Percentiles rank a stretch among this genome's conserved stretches.
Conservation (phyloP, 2,329 filamentous ascomycete genomes). For the Nannizzia gypsea region DNA sequence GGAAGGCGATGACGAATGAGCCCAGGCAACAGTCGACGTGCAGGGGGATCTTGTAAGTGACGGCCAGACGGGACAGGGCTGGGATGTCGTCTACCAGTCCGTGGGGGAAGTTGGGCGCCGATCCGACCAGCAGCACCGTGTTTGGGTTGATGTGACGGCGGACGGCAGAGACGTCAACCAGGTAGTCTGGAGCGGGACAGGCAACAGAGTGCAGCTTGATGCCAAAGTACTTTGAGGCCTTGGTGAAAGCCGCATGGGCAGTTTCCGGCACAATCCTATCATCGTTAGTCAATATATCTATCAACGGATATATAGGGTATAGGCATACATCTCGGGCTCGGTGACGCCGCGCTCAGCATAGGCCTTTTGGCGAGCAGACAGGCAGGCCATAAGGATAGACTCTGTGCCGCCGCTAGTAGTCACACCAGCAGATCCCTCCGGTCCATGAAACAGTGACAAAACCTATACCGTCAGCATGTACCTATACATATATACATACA, state of each 20-base stretch:
- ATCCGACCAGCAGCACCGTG: constrained; percentile 85
- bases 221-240: constrained; percentile 89
- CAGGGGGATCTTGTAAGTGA: constrained; percentile 67
- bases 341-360: constrained; percentile 74
- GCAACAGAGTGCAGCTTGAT: constrained; percentile 86
- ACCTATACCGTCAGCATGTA: constrained; percentile 33
- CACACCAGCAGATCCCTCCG: constrained; percentile 71
- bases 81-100: constrained; percentile 95
- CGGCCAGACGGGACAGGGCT: constrained; percentile 68
- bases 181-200: constrained; percentile 74
- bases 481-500: too few relatives aligned
- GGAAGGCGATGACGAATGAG: constrained; percentile 85
- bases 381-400: constrained; percentile 89
- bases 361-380: constrained; percentile 81
- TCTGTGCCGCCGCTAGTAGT: constrained; percentile 90
- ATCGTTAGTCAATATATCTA: neutral
- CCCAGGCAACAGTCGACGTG: constrained; percentile 98
- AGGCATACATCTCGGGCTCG: constrained; percentile 77
- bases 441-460: constrained; percentile 76
- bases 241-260: constrained; percentile 90
- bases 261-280: constrained; percentile 81
- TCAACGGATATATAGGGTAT: neutral
- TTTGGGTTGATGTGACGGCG: constrained; percentile 84
- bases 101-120: constrained; percentile 94
- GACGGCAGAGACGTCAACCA: constrained; percentile 68